Conservation (phyloP, 1,139 yeast species). For the Hansenula sp. region DNA sequence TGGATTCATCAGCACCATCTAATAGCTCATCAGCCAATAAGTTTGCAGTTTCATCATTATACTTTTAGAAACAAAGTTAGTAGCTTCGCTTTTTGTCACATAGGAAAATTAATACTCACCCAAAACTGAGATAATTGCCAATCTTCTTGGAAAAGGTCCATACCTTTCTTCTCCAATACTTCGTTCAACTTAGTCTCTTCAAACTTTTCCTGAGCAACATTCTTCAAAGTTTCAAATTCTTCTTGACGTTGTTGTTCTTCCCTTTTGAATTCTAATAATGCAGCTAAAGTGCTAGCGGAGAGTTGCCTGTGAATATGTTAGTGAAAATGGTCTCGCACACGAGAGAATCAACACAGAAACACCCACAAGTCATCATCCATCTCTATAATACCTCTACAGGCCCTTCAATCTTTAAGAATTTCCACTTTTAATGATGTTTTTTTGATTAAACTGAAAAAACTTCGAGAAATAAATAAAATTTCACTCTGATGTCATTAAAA, state of each 20-base stretch:
- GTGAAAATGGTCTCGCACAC: not conserved
- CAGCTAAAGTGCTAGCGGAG: slow-evolving; percentile 73
- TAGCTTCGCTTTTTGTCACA: too few species aligned
- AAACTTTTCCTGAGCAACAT: slow-evolving; percentile 50
- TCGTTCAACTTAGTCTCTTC: slow-evolving; percentile 26
- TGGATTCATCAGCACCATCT: slow-evolving; percentile 69
- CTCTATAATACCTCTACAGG: too few species aligned
- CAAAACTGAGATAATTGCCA: slow-evolving; percentile 95
- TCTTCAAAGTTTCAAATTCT: slow-evolving; percentile 53
- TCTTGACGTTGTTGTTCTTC: slow-evolving; percentile 63
- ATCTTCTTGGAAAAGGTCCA: slow-evolving; percentile 76
- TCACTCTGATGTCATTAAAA: too few species aligned
- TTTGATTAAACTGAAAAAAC: too few species aligned
- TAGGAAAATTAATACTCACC: slow-evolving; percentile 29
- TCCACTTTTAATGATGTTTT: too few species aligned
- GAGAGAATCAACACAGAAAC: too few species aligned
- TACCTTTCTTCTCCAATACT: slow-evolving; percentile 37
- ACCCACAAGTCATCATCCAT: slow-evolving; percentile 2
- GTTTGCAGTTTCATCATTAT: slow-evolving; percentile 67
- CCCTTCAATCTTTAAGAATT: too few species aligned
- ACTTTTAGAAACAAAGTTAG: slow-evolving; percentile 23
- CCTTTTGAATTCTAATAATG: slow-evolving; percentile 63
- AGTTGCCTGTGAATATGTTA: slow-evolving; percentile 25
- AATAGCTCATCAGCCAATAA: slow-evolving; percentile 63
- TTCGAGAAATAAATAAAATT: too few species aligned